These are phyloP conservation scores for Lodderomyces oxycetoniae DNA, from an alignment of 1,139 yeast species.

Conservation along the genomic window DNA sequence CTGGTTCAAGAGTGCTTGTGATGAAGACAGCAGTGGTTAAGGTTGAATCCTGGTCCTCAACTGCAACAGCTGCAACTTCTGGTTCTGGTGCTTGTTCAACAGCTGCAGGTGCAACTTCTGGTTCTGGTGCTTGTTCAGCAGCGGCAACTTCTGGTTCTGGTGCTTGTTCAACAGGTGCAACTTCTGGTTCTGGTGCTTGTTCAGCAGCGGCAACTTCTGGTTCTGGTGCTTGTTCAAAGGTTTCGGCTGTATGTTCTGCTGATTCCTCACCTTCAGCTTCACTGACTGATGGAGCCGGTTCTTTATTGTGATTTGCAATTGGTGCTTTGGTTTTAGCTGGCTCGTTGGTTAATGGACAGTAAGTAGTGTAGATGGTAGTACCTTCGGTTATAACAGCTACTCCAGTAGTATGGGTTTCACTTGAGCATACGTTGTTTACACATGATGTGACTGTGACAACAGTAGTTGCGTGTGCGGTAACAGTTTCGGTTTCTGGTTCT, in stretches of 20 bases:
- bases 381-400: slow-evolving; percentile 30
- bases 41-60: too few species aligned
- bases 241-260: neutral
- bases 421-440: slow-evolving; percentile 28
- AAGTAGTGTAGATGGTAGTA: slow-evolving; percentile 39
- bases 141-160: slow-evolving; percentile 15
- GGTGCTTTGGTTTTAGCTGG: slow-evolving; percentile 6
- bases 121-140: slow-evolving; percentile 25
- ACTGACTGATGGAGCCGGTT: slow-evolving; percentile 2
- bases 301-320: neutral
- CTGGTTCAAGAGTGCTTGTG: slow-evolving; percentile 5
- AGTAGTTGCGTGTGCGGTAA: slow-evolving; percentile 23
- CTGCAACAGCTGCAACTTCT: neutral
- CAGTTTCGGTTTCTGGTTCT: slow-evolving; percentile 12
- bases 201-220: slow-evolving; percentile 1
- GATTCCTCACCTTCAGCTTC: too few species aligned
- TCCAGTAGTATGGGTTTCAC: slow-evolving; percentile 33
- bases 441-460: slow-evolving; percentile 51
- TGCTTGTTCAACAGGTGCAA: slow-evolving; percentile 12
- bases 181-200: slow-evolving; percentile 19
- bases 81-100: slow-evolving; percentile 12
- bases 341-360: slow-evolving; percentile 29
- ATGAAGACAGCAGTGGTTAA: slow-evolving; percentile 1
- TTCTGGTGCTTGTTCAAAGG: neutral
- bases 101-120: slow-evolving; percentile 12